Evolutionary conservation across 2,329 filamentous ascomycete genomes (phyloP).

Genomic region (Monilinia laxa): DNA sequence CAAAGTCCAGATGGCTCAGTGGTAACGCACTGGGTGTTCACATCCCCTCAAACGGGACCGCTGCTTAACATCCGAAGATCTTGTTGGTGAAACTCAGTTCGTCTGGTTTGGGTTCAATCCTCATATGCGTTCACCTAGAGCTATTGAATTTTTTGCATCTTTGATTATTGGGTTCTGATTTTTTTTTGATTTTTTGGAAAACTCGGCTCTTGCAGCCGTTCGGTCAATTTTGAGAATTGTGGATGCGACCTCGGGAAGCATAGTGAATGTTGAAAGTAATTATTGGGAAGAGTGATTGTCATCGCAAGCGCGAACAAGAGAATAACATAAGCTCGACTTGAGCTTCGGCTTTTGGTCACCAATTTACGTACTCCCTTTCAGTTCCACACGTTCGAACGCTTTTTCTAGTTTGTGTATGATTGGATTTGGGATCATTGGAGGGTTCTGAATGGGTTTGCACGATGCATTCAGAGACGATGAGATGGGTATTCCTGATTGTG

Average conservation of each 20-base stretch:
- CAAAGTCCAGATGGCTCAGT: slow-evolving; percentile 9
- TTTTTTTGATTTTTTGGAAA: neutral
- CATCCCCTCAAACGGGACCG: slow-evolving; percentile 8
- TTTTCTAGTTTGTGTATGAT: no score
- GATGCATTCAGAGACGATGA: neutral
- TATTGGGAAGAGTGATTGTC: neutral
- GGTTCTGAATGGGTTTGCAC: no score
- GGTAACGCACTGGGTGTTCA: slow-evolving; percentile 10
- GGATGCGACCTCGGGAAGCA: neutral
- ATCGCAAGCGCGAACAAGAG: neutral
- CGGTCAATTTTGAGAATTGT: neutral
- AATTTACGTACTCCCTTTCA: neutral
- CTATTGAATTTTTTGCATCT: neutral
- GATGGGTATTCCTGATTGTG: neutral
- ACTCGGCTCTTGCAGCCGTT: neutral
- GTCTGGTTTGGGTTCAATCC: slow-evolving; percentile 3
- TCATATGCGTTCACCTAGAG: neutral
- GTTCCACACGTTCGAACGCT: neutral
- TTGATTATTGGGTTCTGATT: neutral
- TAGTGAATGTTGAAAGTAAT: neutral
- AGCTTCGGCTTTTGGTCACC: neutral
- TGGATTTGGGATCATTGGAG: no score
- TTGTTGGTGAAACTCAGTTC: slow-evolving; percentile 1
- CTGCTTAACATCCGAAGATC: slow-evolving; percentile 1
- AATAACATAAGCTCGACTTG: neutral